Evolutionary conservation across 257 asterid genomes (phyloP), one percentile per base, ranked within the genome.

Genomic region (Solanum pennellii): DNA sequence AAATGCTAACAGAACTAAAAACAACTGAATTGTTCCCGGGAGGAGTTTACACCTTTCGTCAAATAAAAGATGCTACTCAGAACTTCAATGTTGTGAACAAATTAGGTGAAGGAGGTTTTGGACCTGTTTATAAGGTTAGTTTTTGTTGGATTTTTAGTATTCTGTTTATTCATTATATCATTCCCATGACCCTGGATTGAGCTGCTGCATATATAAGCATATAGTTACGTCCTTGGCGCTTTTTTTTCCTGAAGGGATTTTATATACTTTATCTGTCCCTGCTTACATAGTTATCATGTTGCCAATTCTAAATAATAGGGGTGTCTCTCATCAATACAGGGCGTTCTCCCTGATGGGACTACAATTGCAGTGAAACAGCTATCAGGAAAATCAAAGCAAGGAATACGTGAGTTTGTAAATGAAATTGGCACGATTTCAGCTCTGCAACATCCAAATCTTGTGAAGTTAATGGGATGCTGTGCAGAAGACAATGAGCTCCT

Each of bases 361-460:
- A 9, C 9, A 45, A 47, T 88, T 15, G 88, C 90, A 42, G 90
- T 85, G n/a, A 88, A 85, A 85, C 73, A 62, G 75, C 91, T 86
- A 18, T 82, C 89, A 82, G 66, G 59, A 23, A 89, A 80, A 71
- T 89, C 91, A 7, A 86, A 80, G n/a, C 89, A 87, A 89, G 91
- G 87, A 66, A 84, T n/a, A 12, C 49, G 75, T 6, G 91, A 89
- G 80, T 89, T 86, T 45, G 77, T 86, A 7, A 87, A 45, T 74
- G 91, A 89, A 84, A 84, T 89, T 33, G 86, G 88, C 27, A 77
- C 72, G 9, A 89, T 73, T 42, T 82, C 87, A 76, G 86, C 89
- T 44, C 74, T 83, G 45, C 82, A 87, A 23, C 89, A 89, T 83
- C 91, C 91, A 3, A 75, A 89, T 87, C 89, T 89, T 66, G 87